phyloP scores from a whole-genome alignment of 148 eudicot species.

The Amaranthus palmeri region DNA sequence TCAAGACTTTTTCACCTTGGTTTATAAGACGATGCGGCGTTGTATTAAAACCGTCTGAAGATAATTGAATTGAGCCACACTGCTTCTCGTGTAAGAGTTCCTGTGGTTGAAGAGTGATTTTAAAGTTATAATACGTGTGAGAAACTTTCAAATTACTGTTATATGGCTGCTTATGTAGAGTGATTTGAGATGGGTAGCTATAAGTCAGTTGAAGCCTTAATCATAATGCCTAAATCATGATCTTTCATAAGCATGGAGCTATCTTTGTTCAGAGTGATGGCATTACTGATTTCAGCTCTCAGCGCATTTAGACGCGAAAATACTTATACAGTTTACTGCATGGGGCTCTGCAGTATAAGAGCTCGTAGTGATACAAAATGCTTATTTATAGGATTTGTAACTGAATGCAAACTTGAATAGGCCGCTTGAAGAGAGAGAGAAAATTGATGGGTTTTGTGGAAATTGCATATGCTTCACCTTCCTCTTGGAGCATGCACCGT shows the following conservation, averaged over 20 bases:
- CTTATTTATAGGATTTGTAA: no score
- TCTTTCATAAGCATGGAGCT: neutral
- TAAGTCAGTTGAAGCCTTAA: neutral
- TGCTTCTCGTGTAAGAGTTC: neutral
- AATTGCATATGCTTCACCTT: no score
- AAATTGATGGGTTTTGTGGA: no score
- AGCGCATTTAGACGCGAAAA: neutral
- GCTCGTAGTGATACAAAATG: no score
- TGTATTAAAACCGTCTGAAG: neutral
- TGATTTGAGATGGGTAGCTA: neutral
- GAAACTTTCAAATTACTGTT: neutral
- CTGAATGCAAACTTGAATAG: no score
- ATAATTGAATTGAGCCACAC: neutral
- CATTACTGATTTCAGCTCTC: neutral
- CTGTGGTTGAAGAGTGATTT: neutral
- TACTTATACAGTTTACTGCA: no score
- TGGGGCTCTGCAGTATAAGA: no score
- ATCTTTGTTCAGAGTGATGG: neutral
- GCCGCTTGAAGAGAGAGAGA: no score
- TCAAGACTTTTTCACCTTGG: no score
- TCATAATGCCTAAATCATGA: neutral
- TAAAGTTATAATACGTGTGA: neutral
- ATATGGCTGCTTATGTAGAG: neutral
- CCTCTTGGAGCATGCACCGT: no score
- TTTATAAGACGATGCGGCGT: no score